Conservation (phyloP, 805 yeast genomes). For the Diddensiella santjacobensis region DNA sequence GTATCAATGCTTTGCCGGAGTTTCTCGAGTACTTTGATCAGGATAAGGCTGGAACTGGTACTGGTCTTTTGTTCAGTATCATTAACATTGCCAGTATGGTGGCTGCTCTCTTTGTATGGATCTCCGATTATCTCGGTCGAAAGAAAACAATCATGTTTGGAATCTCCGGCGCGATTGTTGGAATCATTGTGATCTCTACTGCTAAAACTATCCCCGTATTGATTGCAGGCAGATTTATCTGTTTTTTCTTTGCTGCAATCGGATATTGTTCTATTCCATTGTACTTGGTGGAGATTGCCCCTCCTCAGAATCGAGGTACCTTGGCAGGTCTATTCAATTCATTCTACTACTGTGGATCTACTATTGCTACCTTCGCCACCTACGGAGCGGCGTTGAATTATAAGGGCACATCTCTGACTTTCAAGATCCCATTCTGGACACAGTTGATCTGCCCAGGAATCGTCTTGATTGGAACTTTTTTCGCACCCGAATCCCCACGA, state of each 20-base stretch:
- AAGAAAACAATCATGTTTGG: slow-evolving; percentile 15
- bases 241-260: slow-evolving; percentile 14
- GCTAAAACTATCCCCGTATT: slow-evolving; percentile 7
- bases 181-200: slow-evolving; percentile 16
- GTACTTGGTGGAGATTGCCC: slow-evolving; percentile 21
- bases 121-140: slow-evolving; percentile 11
- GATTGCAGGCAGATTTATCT: slow-evolving; percentile 19
- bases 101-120: slow-evolving; percentile 16
- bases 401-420: slow-evolving; percentile 7
- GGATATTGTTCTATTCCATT: slow-evolving; percentile 13
- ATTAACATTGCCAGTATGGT: slow-evolving; percentile 16
- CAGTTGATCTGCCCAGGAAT: slow-evolving; percentile 15
- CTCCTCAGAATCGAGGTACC: slow-evolving; percentile 18
- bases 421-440: slow-evolving; percentile 20
- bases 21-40: slow-evolving; percentile 12
- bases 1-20: slow-evolving; percentile 17
- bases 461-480: slow-evolving; percentile 35
- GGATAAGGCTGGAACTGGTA: slow-evolving; percentile 10
- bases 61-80: slow-evolving; percentile 19
- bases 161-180: slow-evolving; percentile 14
- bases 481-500: slow-evolving; percentile 84
- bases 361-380: slow-evolving; percentile 14
- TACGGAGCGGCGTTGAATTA: slow-evolving; percentile 12
- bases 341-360: slow-evolving; percentile 13
- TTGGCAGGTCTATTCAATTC: slow-evolving; percentile 19